Percentiles rank a stretch among this genome's conserved stretches.
Conservation (phyloP, 179 eudicot species). For the Silene noctiflora region DNA sequence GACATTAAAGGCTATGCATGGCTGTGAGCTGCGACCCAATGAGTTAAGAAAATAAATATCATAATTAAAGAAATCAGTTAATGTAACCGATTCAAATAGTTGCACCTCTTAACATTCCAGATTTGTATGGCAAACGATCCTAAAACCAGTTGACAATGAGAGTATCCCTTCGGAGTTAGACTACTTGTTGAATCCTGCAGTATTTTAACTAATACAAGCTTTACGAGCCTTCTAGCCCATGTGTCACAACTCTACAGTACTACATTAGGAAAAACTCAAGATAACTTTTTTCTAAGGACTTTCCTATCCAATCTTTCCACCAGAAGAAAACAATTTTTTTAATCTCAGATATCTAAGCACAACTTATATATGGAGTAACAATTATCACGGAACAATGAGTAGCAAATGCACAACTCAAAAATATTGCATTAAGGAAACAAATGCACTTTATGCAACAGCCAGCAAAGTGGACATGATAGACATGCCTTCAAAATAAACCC, state of each 20-base stretch:
- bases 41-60: neutral
- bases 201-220: neutral
- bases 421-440: neutral
- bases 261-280: neutral
- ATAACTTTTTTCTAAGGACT: neutral
- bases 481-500: neutral
- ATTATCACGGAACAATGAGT: neutral
- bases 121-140: neutral
- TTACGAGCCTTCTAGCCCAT: neutral
- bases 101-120: neutral
- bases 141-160: neutral
- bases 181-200: neutral
- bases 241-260: neutral
- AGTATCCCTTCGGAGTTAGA: neutral
- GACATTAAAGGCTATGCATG: neutral
- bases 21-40: neutral
- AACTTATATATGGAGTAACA: neutral
- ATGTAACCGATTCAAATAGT: neutral
- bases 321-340: neutral
- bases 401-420: slow-evolving; percentile 1
- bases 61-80: neutral
- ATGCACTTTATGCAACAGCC: neutral
- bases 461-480: neutral
- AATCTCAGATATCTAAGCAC: neutral
- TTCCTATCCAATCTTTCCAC: neutral